Conservation (phyloP, 768 basidiomycete genomes). For the Lactarius akahatsu region DNA sequence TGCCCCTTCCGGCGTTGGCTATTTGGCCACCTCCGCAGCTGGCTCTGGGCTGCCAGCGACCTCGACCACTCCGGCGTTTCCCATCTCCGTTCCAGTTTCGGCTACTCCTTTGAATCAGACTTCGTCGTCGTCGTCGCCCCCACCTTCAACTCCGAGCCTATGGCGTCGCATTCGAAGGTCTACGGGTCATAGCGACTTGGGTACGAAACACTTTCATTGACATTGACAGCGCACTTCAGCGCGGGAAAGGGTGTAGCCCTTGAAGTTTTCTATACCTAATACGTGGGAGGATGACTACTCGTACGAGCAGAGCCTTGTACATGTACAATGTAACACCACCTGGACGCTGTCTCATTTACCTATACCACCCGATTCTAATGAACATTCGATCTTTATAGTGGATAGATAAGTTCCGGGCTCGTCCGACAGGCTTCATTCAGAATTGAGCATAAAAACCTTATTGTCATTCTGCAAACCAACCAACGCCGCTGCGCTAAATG, state of each 20-base stretch:
- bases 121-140: not conserved
- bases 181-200: conserved; percentile 7
- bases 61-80: not conserved
- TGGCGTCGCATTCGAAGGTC: conserved; percentile 22
- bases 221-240: conserved; percentile 8
- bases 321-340: not conserved
- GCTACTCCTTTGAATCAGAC: not conserved
- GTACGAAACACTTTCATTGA: conserved; percentile 21
- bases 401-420: not conserved
- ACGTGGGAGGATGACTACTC: not conserved
- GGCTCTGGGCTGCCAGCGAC: not conserved
- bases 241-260: not conserved
- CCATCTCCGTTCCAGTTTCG: not conserved
- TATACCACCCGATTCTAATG: not conserved
- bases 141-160: conserved; percentile 8
- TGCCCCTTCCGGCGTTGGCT: not conserved
- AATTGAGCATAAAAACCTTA: not conserved
- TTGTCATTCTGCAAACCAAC: not conserved
- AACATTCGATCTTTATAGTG: not conserved
- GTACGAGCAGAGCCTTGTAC: not conserved
- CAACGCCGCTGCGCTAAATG: not conserved
- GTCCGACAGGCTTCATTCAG: not conserved
- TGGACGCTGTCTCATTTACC: not conserved
- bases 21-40: not conserved
- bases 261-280: not conserved